Evolutionary conservation across 345 rosid species (phyloP).

Genomic region (Combretum micranthum): DNA sequence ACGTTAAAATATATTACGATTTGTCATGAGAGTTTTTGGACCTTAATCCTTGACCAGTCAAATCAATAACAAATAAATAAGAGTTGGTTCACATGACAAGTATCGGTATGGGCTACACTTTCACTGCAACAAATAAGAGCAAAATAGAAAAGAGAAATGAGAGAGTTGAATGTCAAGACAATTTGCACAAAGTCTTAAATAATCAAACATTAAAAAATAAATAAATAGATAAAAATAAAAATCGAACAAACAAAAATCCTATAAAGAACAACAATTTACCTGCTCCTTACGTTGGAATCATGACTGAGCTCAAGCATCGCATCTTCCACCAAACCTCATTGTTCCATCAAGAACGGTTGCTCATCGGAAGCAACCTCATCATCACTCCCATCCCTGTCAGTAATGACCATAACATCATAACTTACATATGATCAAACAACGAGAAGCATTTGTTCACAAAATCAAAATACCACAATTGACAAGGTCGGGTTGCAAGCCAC

Average conservation of each 20-base stretch:
- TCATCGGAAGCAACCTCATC: conserved; percentile 31
- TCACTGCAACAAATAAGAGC: not conserved
- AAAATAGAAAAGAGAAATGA: not conserved
- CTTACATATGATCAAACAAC: no score
- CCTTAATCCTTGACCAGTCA: not conserved
- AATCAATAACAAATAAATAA: not conserved
- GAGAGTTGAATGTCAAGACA: not conserved
- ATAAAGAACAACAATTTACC: conserved; percentile 27
- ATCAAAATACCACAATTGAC: no score
- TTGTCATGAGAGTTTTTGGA: not conserved
- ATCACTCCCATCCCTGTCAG: conserved; percentile 54
- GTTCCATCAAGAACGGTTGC: conserved; percentile 42
- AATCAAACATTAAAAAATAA: not conserved
- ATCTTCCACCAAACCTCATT: conserved; percentile 47
- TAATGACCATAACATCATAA: conserved; percentile 1
- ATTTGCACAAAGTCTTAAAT: not conserved
- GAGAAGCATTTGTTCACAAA: no score
- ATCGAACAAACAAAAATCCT: not conserved
- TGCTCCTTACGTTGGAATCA: conserved; percentile 47
- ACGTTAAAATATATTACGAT: no score
- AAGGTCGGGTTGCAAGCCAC: no score
- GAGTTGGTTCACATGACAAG: not conserved
- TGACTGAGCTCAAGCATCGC: conserved; percentile 44
- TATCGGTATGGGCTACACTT: not conserved
- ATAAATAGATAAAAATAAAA: not conserved